These are phyloP conservation scores for Przewalskia tangutica DNA, from an alignment of 257 asterid species.

Conservation along the genomic window DNA sequence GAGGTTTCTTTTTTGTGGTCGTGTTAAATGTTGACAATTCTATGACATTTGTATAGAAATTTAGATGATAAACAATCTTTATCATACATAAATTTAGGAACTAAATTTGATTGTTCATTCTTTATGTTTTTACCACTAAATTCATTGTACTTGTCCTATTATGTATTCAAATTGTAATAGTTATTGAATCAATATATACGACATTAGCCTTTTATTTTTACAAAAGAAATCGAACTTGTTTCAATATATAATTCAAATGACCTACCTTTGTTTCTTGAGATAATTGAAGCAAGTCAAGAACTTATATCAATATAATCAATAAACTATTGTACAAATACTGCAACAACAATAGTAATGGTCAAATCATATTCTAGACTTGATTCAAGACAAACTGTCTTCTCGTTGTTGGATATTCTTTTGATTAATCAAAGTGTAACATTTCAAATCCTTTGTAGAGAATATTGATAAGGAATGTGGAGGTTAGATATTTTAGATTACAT, in stretches of 20 bases:
- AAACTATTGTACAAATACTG: too few species aligned
- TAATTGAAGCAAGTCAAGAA: background rate
- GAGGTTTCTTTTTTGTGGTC: conserved; percentile 31
- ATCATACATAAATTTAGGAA: background rate
- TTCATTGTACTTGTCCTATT: background rate
- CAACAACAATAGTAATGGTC: too few species aligned
- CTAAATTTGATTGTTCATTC: background rate
- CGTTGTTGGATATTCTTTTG: too few species aligned
- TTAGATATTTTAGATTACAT: too few species aligned
- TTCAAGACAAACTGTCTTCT: background rate
- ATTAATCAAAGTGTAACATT: too few species aligned
- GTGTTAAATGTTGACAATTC: conserved; percentile 11
- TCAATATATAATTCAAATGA: too few species aligned
- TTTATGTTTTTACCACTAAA: background rate
- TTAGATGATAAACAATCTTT: background rate
- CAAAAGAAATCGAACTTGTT: background rate
- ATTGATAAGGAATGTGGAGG: too few species aligned
- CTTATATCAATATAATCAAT: too few species aligned
- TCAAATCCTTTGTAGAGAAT: too few species aligned
- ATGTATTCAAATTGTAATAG: background rate
- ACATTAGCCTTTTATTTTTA: background rate
- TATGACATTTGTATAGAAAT: background rate
- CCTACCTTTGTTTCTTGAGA: background rate
- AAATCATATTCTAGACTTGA: background rate
- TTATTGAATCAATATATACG: background rate